Evolutionary conservation across 139 green algal genomes (phyloP).

Genomic region (Coccomyxa sp.): DNA sequence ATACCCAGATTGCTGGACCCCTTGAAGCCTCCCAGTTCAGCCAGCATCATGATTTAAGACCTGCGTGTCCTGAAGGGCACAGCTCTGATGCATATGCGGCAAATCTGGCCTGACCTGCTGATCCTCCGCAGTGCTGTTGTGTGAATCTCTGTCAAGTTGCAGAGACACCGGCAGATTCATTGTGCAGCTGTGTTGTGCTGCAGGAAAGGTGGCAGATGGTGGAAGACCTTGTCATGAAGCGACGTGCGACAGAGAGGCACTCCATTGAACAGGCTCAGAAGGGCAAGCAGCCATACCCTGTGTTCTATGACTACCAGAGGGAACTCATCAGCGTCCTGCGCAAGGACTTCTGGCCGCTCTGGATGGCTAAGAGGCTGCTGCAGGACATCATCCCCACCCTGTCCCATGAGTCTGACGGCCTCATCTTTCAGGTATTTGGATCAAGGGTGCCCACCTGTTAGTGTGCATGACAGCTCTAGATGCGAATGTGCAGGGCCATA

Average conservation of each 20-base stretch:
- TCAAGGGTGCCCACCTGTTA: not conserved
- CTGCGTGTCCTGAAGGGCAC: no score
- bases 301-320: constrained; percentile 27
- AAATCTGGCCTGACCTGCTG: no score
- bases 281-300: constrained; percentile 1
- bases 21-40: no score
- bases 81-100: no score
- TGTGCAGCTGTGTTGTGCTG: not conserved
- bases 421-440: constrained; percentile 79
- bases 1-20: no score
- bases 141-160: not conserved
- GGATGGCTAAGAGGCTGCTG: constrained; percentile 44
- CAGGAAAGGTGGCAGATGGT: constrained; percentile 52
- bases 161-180: not conserved
- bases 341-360: constrained; percentile 89
- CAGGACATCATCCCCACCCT: constrained; percentile 75
- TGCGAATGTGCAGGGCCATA: not conserved
- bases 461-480: not conserved
- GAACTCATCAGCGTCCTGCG: constrained; percentile 73
- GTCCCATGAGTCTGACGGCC: constrained; percentile 88
- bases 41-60: no score
- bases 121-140: no score
- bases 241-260: constrained; percentile 45
- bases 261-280: constrained; percentile 24
- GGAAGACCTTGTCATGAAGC: constrained; percentile 37